Base-by-base conservation (phyloP, 2,329 filamentous ascomycete species). In the Chaetomiaceae sp. region DNA sequence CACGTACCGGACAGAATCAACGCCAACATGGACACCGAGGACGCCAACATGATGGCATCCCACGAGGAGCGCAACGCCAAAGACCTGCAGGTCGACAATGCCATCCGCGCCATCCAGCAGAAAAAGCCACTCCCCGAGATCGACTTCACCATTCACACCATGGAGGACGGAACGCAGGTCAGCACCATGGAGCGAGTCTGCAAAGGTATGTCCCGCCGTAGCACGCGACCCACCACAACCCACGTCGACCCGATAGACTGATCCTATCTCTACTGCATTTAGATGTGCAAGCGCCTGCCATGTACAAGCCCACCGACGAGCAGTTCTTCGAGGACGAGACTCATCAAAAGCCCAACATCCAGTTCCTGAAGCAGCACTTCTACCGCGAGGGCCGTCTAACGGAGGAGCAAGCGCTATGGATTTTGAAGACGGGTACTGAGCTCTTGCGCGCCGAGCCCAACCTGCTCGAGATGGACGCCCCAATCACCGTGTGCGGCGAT, bases 211-310 rank as follows among this genome's bases (percentile, higher is more conserved):
- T 4, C 50, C 49, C 14, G 30, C 10, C 38, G 29, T 30, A 10
- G 25, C 48, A 38, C 48, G 43, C 44, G 27, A 32, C 30, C 25
- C 21, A 11, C 34, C 42, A 11, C 20, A 29, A 32, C 43, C 18
- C 18, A 37, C 7, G 13, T 36, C n/a, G 16, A 37, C 43, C 13
- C 34, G 34, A 37, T 18, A 33, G 34, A 40, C 50, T 50, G 33
- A 54, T 47, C 16, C 16, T 43, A 20, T 18, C 44, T 27, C 18
- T 20, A 16, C 11, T 10, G 8, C 2, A n/a, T n/a, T 6, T 21
- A 97, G 94, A 99, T 73, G 94, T 99, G 51, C 94, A 99, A 81
- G 94, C 94, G 62, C 94, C 94, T 44, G 94, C 94, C 66, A 92
- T 95, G 77, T 85, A 84, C 70, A 90, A 89, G 65, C 94, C 94